Percentiles rank a stretch among this genome's conserved stretches.
Conservation (phyloP, 108 stramenopile species). For the Phaeodactylum tricornutum region DNA sequence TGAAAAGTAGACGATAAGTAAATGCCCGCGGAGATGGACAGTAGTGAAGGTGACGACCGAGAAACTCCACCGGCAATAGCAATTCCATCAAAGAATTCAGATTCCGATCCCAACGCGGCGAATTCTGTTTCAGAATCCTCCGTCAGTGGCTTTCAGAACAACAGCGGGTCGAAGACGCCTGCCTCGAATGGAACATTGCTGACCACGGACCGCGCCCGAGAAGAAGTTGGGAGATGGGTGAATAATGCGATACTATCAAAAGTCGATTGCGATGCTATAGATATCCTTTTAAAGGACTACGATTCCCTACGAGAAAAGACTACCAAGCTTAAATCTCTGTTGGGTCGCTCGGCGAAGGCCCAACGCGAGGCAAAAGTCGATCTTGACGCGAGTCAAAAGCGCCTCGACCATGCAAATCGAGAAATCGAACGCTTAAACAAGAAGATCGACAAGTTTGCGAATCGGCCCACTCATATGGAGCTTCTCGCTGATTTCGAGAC, state of each 20-base stretch:
- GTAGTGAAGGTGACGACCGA: too few relatives aligned
- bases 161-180: too few relatives aligned
- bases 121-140: too few relatives aligned
- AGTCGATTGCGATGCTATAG: not conserved
- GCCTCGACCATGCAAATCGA: constrained; percentile 25
- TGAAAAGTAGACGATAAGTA: too few relatives aligned
- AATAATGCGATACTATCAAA: not conserved
- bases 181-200: too few relatives aligned
- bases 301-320: constrained; percentile 67
- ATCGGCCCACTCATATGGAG: constrained; percentile 75
- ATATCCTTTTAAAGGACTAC: constrained; percentile 49
- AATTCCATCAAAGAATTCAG: too few relatives aligned
- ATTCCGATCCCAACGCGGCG: too few relatives aligned
- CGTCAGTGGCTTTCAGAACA: too few relatives aligned
- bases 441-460: constrained; percentile 62
- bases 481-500: constrained; percentile 84
- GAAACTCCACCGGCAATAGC: too few relatives aligned
- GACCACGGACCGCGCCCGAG: too few relatives aligned
- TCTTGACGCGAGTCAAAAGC: constrained; percentile 42
- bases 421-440: constrained; percentile 58
- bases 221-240: not conserved
- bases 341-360: constrained; percentile 80
- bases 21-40: too few relatives aligned
- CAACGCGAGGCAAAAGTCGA: constrained; percentile 79
- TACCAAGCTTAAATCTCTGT: constrained; percentile 65